Conservation (phyloP, 2,329 filamentous ascomycete genomes). For the Elsinoe fawcettii region DNA sequence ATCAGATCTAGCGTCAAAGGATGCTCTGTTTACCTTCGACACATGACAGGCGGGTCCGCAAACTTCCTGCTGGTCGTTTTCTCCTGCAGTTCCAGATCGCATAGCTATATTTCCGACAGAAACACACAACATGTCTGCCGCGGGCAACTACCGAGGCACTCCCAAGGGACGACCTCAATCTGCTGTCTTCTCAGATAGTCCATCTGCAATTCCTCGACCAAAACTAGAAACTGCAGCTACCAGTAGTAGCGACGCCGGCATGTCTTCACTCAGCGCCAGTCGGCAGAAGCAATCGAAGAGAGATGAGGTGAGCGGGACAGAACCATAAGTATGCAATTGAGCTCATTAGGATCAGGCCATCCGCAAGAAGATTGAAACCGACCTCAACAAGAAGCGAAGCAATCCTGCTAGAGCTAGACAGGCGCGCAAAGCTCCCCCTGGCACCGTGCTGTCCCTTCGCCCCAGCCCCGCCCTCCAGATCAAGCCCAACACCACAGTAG, state of each 20-base stretch:
- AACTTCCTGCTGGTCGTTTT: constrained; percentile 1
- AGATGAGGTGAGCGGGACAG: constrained; percentile 69
- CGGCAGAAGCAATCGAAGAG: constrained; percentile 94
- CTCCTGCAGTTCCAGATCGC: constrained; percentile 4
- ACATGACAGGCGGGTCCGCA: constrained; percentile 3
- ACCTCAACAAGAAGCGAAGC: constrained; percentile 96
- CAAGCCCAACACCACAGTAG: constrained; percentile 86
- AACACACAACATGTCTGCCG: constrained; percentile 47
- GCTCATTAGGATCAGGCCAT: constrained; percentile 60
- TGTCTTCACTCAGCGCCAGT: constrained; percentile 79
- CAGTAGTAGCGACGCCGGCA: constrained; percentile 42
- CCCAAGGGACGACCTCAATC: constrained; percentile 56
- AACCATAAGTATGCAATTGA: background rate
- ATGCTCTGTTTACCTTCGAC: constrained; percentile 13
- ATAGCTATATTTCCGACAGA: constrained; percentile 4
- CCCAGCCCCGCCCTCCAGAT: constrained; percentile 95
- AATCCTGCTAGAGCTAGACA: constrained; percentile 69
- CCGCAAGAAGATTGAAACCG: constrained; percentile 90
- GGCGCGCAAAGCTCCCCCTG: constrained; percentile 87
- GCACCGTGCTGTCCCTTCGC: constrained; percentile 89
- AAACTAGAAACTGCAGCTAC: constrained; percentile 51
- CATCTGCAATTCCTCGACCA: constrained; percentile 60
- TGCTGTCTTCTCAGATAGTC: constrained; percentile 53
- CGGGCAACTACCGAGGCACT: constrained; percentile 62
- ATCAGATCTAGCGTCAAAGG: background rate